These are phyloP conservation scores for Xanthoparmelia taractica DNA, from an alignment of 495 filamentous ascomycete genomes.

Conservation along the genomic window DNA sequence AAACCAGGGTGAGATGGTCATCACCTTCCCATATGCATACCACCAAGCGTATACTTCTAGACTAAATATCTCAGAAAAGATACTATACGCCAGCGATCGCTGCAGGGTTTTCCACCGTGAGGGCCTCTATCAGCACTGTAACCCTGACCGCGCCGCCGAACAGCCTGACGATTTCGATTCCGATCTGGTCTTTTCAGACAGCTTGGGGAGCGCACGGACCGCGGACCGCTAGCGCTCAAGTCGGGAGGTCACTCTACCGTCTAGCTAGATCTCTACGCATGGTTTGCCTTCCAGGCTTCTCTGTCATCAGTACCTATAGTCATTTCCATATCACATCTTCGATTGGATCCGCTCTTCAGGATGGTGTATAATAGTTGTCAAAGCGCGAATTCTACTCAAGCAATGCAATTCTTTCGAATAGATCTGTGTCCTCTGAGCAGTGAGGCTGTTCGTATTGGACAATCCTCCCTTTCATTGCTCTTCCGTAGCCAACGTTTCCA, in stretches of 20 bases:
- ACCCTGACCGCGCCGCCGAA: neutral
- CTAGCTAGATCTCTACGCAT: neutral
- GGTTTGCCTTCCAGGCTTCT: neutral
- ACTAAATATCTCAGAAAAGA: constrained; percentile 9
- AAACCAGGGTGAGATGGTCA: constrained; percentile 15
- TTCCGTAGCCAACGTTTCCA: neutral
- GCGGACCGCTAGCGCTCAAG: neutral
- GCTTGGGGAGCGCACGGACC: neutral
- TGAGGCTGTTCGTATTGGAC: neutral
- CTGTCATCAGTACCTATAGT: neutral
- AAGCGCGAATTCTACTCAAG: neutral
- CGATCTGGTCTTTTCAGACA: neutral
- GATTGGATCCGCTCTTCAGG: neutral
- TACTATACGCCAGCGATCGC: neutral
- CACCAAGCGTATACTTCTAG: constrained; percentile 12
- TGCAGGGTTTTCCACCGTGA: constrained; percentile 1
- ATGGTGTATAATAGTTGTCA: neutral
- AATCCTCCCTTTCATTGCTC: neutral
- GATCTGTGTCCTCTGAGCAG: neutral
- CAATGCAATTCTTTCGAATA: neutral
- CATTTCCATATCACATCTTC: neutral
- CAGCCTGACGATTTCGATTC: neutral
- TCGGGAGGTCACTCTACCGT: neutral
- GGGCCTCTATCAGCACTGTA: neutral
- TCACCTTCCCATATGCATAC: constrained; percentile 20